A percentile compares a stretch with the other conserved stretches of the same genome.
Conservation (phyloP, 2,329 filamentous ascomycete genomes). For the Aspergillus ochraceus region DNA sequence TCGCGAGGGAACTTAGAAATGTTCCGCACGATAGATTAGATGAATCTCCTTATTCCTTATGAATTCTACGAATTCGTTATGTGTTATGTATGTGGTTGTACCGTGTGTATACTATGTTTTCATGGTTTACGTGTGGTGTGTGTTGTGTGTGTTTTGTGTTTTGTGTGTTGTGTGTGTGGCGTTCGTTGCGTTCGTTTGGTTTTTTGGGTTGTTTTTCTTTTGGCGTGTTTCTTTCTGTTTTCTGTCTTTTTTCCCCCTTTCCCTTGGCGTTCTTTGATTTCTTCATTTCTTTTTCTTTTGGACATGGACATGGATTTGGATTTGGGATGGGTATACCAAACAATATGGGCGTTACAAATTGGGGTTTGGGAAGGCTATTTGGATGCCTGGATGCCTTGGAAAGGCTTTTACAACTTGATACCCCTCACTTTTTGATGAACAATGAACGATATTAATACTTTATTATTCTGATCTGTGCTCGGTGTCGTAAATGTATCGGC, state of each 20-base stretch:
- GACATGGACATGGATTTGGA: slow-evolving; percentile 4
- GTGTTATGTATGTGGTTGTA: slow-evolving; percentile 28
- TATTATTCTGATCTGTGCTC: neutral
- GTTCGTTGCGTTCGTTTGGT: slow-evolving; percentile 22
- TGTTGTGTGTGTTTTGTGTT: slow-evolving; percentile 24
- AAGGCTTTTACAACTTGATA: neutral
- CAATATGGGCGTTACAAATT: slow-evolving; percentile 2
- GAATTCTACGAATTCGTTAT: slow-evolving; percentile 33
- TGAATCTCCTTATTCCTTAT: slow-evolving; percentile 34
- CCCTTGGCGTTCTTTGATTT: slow-evolving; percentile 10
- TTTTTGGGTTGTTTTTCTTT: slow-evolving; percentile 16
- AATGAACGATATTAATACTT: neutral
- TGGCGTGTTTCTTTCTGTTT: slow-evolving; percentile 7
- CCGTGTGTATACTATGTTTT: slow-evolving; percentile 22
- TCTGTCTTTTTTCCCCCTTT: slow-evolving; percentile 7
- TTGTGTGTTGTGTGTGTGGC: slow-evolving; percentile 14
- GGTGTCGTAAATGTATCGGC: no score
- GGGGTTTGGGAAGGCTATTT: slow-evolving; percentile 7
- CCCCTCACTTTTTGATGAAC: neutral
- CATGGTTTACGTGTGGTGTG: slow-evolving; percentile 25
- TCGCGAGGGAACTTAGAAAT: slow-evolving; percentile 25
- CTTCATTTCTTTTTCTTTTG: slow-evolving; percentile 8
- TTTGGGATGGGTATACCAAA: neutral
- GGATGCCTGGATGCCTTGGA: slow-evolving; percentile 7
- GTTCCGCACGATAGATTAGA: slow-evolving; percentile 37